A percentile compares a stretch with the other conserved stretches of the same genome.
These are phyloP conservation scores for Gyrodon lividus DNA, from an alignment of 768 basidiomycete genomes.

Conservation along the genomic window DNA sequence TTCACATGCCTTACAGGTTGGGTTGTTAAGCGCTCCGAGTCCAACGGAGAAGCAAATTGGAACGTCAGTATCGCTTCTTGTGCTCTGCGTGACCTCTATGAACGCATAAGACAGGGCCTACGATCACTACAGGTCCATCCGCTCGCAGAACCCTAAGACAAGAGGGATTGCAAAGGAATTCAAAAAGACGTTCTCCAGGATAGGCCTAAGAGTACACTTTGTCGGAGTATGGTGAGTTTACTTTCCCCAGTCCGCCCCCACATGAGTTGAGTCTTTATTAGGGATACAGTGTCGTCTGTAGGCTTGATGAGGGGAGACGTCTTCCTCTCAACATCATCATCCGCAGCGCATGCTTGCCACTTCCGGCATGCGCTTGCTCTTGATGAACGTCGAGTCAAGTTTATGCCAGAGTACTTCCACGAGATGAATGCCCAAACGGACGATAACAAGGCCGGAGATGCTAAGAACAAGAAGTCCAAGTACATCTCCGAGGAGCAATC, in stretches of 20 bases:
- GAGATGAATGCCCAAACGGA: conserved; percentile 19
- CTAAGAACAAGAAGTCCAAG: no score
- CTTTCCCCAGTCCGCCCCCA: background rate
- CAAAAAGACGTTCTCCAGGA: conserved; percentile 46
- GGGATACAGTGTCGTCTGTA: conserved; percentile 70
- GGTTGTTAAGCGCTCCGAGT: conserved; percentile 29
- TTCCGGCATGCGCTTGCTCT: conserved; percentile 66
- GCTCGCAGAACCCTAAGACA: conserved; percentile 17
- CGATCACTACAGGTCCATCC: conserved; percentile 19
- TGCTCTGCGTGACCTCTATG: background rate
- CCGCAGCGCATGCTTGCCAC: conserved; percentile 52
- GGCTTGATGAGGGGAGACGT: conserved; percentile 48
- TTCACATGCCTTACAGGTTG: conserved; percentile 24
- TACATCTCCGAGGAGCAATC: no score
- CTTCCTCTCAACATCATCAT: conserved; percentile 54
- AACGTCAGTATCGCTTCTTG: conserved; percentile 13
- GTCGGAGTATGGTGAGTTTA: conserved; percentile 49
- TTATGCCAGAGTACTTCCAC: conserved; percentile 43
- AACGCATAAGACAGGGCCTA: conserved; percentile 12
- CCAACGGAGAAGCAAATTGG: conserved; percentile 35
- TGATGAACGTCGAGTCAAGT: conserved; percentile 62
- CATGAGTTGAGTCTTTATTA: conserved; percentile 20
- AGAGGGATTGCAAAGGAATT: conserved; percentile 30
- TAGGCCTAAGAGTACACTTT: conserved; percentile 46
- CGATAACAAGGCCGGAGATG: conserved; percentile 25